Percentiles rank a stretch among this genome's conserved stretches.
phyloP scores from a whole-genome alignment of 225 moss, liverwort and hornwort species.

The Takakia lepidozioides region DNA sequence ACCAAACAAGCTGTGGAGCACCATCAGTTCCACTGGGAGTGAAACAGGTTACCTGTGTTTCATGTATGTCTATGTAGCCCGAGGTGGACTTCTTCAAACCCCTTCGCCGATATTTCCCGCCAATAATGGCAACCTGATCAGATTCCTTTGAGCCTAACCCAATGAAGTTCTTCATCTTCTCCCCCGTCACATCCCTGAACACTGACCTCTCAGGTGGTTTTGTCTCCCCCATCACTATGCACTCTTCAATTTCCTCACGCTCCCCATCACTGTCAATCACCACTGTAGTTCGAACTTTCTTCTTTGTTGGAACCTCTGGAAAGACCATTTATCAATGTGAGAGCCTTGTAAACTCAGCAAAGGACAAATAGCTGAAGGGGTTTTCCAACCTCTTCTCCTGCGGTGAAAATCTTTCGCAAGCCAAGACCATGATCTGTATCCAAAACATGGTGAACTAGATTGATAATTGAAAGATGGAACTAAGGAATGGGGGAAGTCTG shows the following conservation, averaged over 20 bases:
- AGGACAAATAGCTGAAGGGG: no score
- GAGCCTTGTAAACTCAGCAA: no score
- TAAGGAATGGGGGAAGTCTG: no score
- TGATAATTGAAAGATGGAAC: no score
- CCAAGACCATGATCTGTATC: no score
- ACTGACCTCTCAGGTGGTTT: slow-evolving; percentile 11
- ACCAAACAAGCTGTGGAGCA: no score
- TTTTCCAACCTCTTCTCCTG: no score
- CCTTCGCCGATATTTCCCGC: slow-evolving; percentile 40
- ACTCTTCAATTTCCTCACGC: slow-evolving; percentile 62
- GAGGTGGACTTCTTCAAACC: slow-evolving; percentile 39
- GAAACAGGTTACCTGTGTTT: not conserved
- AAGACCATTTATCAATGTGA: no score
- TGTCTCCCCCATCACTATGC: not conserved
- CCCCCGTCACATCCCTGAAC: slow-evolving; percentile 8
- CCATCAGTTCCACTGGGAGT: no score
- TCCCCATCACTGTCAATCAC: slow-evolving; percentile 91
- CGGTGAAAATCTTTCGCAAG: no score
- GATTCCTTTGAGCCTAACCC: slow-evolving; percentile 7
- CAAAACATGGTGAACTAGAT: no score
- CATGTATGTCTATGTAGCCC: slow-evolving; percentile 5
- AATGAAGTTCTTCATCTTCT: slow-evolving; percentile 11
- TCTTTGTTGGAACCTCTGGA: slow-evolving; percentile 17
- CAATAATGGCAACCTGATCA: slow-evolving; percentile 40
- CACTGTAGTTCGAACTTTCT: slow-evolving; percentile 38